These are phyloP conservation scores for Polychytrium aggregatum DNA, from an alignment of 192 early-diverging fungal species.

Conservation along the genomic window DNA sequence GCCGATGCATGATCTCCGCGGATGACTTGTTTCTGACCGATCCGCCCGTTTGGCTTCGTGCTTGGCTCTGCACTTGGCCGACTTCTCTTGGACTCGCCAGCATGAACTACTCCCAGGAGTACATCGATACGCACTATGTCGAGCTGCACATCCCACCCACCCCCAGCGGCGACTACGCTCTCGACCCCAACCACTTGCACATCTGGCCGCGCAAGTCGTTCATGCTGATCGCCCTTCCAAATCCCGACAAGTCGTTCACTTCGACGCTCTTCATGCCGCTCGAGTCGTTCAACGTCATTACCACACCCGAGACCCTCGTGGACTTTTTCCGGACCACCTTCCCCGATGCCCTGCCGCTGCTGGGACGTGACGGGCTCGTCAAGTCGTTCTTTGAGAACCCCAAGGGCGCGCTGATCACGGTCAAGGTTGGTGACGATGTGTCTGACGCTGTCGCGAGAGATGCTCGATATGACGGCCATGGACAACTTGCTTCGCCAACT, in stretches of 20 bases:
- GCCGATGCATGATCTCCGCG: no score
- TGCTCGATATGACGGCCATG: no score
- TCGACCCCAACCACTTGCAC: conserved; percentile 87
- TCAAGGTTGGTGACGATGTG: conserved; percentile 52
- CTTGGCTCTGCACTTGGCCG: no score
- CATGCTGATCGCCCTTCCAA: conserved; percentile 97
- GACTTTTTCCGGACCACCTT: conserved; percentile 67
- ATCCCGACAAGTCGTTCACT: conserved; percentile 88
- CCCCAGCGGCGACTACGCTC: conserved; percentile 56
- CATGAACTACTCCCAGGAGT: conserved; percentile 76
- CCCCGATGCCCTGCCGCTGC: conserved; percentile 61
- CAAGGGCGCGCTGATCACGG: conserved; percentile 68
- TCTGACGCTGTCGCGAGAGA: no score
- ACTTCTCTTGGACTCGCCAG: conserved; percentile 18
- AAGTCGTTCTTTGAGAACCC: conserved; percentile 75
- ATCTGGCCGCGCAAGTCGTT: conserved; percentile 95
- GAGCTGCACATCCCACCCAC: conserved; percentile 78
- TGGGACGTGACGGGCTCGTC: conserved; percentile 60
- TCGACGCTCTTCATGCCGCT: conserved; percentile 96
- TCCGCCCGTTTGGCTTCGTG: no score
- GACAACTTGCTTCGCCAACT: no score
- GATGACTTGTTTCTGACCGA: no score
- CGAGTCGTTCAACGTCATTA: conserved; percentile 62
- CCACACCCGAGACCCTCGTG: conserved; percentile 46
- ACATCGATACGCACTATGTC: conserved; percentile 86